Base-by-base conservation (phyloP, 2,329 filamentous ascomycete genomes). In the Ophiostoma perfectum region DNA sequence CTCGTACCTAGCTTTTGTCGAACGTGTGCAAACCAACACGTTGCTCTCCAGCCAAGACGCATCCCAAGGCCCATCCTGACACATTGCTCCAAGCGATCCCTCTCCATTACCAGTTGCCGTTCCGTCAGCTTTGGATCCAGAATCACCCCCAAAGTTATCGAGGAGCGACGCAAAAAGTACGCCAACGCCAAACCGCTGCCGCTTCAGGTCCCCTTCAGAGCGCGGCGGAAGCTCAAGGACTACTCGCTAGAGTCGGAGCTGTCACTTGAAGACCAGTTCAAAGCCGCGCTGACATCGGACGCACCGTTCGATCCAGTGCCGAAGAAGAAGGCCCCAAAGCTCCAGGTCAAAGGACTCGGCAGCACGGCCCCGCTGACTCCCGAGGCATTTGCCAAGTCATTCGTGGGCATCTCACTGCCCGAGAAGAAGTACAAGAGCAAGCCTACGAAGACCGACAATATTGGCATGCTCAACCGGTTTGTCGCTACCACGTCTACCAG, bases 391-490 rank as follows among this genome's bases (percentile, higher is more conserved):
- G 27, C 27, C 8, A 60, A 38, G 27, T 60, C 55, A 27, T 60
- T 60, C 38, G 27, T 18, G 11, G 55, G 27, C 27, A 44, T 63
- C 39, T 4, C 5, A 16, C 16, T 42, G 38, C 39, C 60, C 16
- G 14, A 14, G 36, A 63, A 63, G 38, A 63, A 63, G 38, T 8
- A 7, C 7, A 7, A 63, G 14, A 5, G 14, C 38, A 41, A 7
- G 60, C 60, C 60, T 8, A 63, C 60, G 6, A 18, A n/a, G 16
- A 63, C 60, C 5, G 60, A 63, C 39, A 3, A 39, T 8, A 63
- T 63, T 63, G 60, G 60, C 60, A 63, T 63, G 60, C 60, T 42
- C 39, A 63, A 63, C 60, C 16, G 42, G 39, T 5, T 38, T n/a
- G 36, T 63, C 7, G 14, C 60, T 4, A 63, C 60, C 4, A 63